Conservation (phyloP, 495 filamentous ascomycete genomes). For the Daldinia caldariorum region DNA sequence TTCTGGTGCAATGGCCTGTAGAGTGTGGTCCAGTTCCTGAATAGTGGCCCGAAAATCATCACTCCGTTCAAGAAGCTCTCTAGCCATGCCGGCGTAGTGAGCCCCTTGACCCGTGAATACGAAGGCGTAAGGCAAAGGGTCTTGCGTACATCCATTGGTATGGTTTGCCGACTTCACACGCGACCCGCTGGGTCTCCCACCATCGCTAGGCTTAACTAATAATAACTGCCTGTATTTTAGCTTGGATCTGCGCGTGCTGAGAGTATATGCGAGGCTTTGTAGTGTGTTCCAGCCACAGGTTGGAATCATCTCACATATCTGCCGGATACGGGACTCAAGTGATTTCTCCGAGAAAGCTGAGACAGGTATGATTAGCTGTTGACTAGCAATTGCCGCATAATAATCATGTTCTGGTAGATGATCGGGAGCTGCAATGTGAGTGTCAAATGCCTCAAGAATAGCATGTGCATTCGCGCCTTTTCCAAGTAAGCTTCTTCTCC, state of each 20-base stretch:
- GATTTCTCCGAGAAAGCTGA: not conserved
- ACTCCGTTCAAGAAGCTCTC: not conserved
- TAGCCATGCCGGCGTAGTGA: not conserved
- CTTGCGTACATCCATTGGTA: not conserved
- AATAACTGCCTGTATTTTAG: slow-evolving; percentile 29
- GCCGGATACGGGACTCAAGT: not conserved
- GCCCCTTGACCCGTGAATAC: not conserved
- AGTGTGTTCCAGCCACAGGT: not conserved
- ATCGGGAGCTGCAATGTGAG: not conserved
- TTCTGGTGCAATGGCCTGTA: not conserved
- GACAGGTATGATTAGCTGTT: not conserved
- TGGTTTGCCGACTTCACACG: not conserved
- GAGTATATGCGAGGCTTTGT: slow-evolving; percentile 32
- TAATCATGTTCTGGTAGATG: not conserved
- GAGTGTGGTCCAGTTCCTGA: not conserved
- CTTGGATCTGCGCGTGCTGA: slow-evolving; percentile 18
- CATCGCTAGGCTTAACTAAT: not conserved
- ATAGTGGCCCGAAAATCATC: not conserved
- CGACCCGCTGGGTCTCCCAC: not conserved
- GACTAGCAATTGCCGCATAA: not conserved
- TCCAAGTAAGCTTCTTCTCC: not conserved
- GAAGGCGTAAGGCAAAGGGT: not conserved
- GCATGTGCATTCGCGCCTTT: not conserved
- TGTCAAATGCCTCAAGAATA: not conserved
- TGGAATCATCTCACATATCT: slow-evolving; percentile 10